Conservation (phyloP, 2,329 filamentous ascomycete species). For the Amphichorda felina region DNA sequence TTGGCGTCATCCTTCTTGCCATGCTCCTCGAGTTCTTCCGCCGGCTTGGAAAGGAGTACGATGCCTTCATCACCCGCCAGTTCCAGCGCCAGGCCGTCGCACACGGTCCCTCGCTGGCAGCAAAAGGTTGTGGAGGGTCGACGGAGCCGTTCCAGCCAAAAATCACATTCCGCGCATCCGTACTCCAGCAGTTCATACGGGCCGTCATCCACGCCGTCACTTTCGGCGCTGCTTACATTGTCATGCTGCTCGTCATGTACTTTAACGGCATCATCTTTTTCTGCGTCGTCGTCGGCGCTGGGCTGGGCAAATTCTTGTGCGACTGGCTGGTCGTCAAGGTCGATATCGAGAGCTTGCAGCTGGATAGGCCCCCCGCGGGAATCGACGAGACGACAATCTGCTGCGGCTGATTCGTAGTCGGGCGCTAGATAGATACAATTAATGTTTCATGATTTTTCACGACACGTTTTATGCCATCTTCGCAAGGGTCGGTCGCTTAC, state of each 20-base stretch:
- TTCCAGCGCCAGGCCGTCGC: slow-evolving; percentile 20
- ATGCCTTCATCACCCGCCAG: slow-evolving; percentile 48
- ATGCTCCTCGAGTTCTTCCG: slow-evolving; percentile 61
- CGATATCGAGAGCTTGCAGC: slow-evolving; percentile 16
- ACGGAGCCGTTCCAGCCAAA: slow-evolving; percentile 10
- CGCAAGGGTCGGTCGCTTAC: too few relatives aligned
- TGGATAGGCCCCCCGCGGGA: slow-evolving; percentile 7
- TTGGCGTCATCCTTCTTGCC: slow-evolving; percentile 62
- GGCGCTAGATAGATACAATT: too few relatives aligned
- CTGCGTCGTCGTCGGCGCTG: slow-evolving; percentile 52
- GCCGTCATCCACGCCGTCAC: slow-evolving; percentile 56
- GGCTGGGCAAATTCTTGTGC: slow-evolving; percentile 40
- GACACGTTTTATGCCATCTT: not conserved
- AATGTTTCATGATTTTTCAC: not conserved
- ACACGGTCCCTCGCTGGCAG: slow-evolving; percentile 10
- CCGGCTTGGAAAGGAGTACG: slow-evolving; percentile 60
- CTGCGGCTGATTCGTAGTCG: slow-evolving; percentile 32
- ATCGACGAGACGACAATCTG: slow-evolving; percentile 35
- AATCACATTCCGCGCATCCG: slow-evolving; percentile 37
- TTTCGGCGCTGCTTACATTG: slow-evolving; percentile 63
- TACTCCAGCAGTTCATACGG: slow-evolving; percentile 53
- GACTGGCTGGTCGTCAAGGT: slow-evolving; percentile 37
- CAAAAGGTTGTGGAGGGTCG: slow-evolving; percentile 9
- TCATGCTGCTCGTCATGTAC: slow-evolving; percentile 59
- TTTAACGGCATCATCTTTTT: slow-evolving; percentile 66